Conservation (phyloP, 2,329 filamentous ascomycete genomes). For the Dactylellina parvicollis region DNA sequence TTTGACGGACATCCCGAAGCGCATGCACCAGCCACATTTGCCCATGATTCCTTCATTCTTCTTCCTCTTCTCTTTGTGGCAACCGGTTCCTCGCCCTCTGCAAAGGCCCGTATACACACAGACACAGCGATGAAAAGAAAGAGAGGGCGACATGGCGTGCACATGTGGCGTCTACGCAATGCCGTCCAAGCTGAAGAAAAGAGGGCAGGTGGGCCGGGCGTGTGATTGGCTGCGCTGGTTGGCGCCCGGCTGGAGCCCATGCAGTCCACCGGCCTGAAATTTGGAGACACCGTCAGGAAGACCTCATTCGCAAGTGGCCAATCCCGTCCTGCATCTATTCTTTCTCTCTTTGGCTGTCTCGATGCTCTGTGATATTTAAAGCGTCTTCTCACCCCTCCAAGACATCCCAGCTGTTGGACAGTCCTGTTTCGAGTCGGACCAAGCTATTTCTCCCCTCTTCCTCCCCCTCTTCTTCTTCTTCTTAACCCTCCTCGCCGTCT, state of each 20-base stretch:
- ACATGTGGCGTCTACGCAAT: conserved; percentile 44
- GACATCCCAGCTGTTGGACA: conserved; percentile 3
- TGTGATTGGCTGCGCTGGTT: conserved; percentile 54
- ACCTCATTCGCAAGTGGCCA: conserved; percentile 13
- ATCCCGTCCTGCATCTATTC: conserved; percentile 11
- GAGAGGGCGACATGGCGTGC: conserved; percentile 7
- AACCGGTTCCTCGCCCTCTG: conserved; percentile 5
- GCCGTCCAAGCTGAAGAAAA: conserved; percentile 8
- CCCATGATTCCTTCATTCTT: conserved; percentile 3
- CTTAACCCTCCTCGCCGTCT: not conserved
- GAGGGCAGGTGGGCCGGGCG: conserved; percentile 40
- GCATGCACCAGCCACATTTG: conserved; percentile 25
- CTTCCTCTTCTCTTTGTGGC: conserved; percentile 45
- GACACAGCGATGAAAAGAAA: not conserved
- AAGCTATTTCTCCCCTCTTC: not conserved
- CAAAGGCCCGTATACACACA: not conserved
- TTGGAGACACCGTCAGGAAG: conserved; percentile 8
- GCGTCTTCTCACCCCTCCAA: conserved; percentile 32
- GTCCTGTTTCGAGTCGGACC: conserved; percentile 19
- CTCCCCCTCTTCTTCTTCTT: not conserved
- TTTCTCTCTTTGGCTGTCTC: too few species aligned
- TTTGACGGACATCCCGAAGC: conserved; percentile 14
- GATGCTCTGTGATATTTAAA: conserved; percentile 54
- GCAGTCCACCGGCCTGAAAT: conserved; percentile 49
- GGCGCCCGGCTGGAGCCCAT: conserved; percentile 52